Conservation (phyloP, 768 basidiomycete genomes). For the Pleurotus cornucopiae region DNA sequence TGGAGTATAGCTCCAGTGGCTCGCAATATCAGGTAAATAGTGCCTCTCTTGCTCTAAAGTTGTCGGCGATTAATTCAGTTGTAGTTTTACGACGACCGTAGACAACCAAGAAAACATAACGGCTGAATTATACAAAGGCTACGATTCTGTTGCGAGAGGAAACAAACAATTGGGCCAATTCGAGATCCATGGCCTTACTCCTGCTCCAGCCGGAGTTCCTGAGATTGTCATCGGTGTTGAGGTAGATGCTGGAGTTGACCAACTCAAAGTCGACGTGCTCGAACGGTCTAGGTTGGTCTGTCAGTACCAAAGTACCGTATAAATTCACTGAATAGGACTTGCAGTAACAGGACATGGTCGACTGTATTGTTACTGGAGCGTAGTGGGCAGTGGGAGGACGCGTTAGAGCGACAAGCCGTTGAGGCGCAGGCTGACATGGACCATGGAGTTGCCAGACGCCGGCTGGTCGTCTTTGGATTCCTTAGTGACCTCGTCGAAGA, state of each 20-base stretch:
- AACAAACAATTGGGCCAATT: constrained; percentile 91
- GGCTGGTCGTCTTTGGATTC: neutral
- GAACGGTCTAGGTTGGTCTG: neutral
- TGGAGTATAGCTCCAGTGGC: constrained; percentile 50
- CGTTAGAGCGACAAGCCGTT: neutral
- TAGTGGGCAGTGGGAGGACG: neutral
- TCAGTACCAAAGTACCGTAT: neutral
- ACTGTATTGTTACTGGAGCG: neutral
- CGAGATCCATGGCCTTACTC: constrained; percentile 85
- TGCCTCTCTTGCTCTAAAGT: neutral
- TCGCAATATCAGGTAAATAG: constrained; percentile 33
- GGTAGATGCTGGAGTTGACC: constrained; percentile 69
- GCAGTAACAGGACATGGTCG: neutral
- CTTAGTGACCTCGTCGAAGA: neutral
- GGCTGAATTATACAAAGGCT: constrained; percentile 89
- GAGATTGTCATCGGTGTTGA: constrained; percentile 92
- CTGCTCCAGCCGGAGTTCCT: constrained; percentile 85
- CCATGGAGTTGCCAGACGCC: neutral
- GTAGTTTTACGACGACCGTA: constrained; percentile 78
- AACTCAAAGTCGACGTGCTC: neutral
- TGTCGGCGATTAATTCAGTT: neutral
- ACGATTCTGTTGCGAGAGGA: constrained; percentile 84
- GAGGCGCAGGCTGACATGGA: neutral
- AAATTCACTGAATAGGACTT: neutral
- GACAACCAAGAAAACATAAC: constrained; percentile 89